Percentiles rank a stretch among this genome's conserved stretches.
phyloP scores from a whole-genome alignment of 2,329 filamentous ascomycete species.

The Piedraia hortae region DNA sequence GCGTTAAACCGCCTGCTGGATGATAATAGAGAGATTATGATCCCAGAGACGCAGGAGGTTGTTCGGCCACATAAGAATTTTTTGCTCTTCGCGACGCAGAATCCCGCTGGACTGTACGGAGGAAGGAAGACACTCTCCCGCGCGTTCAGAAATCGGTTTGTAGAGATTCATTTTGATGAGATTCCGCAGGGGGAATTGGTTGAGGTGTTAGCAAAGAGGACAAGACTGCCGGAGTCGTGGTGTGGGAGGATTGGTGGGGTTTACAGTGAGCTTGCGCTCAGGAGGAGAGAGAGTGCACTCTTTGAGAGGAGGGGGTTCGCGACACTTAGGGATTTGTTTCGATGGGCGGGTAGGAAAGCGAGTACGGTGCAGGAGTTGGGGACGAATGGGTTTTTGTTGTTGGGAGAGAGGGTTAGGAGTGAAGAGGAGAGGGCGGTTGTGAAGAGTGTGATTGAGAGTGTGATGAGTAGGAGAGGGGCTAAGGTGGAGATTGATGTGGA shows the following conservation, averaged over 20 bases:
- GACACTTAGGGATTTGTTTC: slow-evolving; percentile 78
- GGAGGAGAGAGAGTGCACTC: slow-evolving; percentile 68
- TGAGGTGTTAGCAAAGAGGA: slow-evolving; percentile 67
- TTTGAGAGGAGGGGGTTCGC: slow-evolving; percentile 98
- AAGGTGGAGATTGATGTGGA: slow-evolving; percentile 49
- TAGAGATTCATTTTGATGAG: slow-evolving; percentile 93
- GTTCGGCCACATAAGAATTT: slow-evolving; percentile 83
- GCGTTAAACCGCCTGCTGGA: slow-evolving; percentile 85
- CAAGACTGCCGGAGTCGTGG: slow-evolving; percentile 72
- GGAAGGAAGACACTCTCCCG: slow-evolving; percentile 79
- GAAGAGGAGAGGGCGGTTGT: slow-evolving; percentile 62
- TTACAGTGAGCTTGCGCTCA: slow-evolving; percentile 70
- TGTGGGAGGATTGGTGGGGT: slow-evolving; percentile 76
- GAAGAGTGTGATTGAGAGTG: slow-evolving; percentile 62
- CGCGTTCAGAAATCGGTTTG: slow-evolving; percentile 85
- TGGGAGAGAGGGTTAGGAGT: slow-evolving; percentile 85
- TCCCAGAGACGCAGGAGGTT: slow-evolving; percentile 87
- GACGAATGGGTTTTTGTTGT: slow-evolving; percentile 79
- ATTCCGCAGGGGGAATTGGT: slow-evolving; percentile 88
- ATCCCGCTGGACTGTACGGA: slow-evolving; percentile 83
- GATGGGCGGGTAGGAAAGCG: slow-evolving; percentile 70
- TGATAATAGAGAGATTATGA: slow-evolving; percentile 82
- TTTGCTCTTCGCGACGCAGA: slow-evolving; percentile 95
- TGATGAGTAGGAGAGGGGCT: slow-evolving; percentile 35
- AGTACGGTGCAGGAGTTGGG: slow-evolving; percentile 74